Conservation (phyloP, 495 filamentous ascomycete genomes). For the Penicillium atrosanguineum region DNA sequence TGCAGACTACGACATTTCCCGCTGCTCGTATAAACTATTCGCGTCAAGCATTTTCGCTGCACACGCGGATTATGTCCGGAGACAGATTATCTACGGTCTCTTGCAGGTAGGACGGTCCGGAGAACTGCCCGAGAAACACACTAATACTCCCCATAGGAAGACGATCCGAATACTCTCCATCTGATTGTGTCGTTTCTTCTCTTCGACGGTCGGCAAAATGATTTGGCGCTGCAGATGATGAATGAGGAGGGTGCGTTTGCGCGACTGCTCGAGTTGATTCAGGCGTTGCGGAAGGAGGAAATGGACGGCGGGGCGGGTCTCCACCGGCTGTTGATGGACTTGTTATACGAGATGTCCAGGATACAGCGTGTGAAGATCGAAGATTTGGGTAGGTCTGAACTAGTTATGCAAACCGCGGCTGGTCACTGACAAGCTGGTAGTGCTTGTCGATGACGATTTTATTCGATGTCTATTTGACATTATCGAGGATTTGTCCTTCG, state of each 20-base stretch:
- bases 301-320: constrained; percentile 62
- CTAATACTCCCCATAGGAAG: constrained; percentile 53
- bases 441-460: constrained; percentile 78
- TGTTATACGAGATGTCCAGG: constrained; percentile 96
- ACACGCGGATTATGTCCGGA: constrained; percentile 84
- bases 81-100: constrained; percentile 87
- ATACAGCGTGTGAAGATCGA: constrained; percentile 77
- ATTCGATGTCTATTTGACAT: constrained; percentile 80
- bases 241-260: constrained; percentile 80
- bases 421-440: constrained; percentile 13
- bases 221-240: constrained; percentile 80
- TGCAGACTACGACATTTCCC: constrained; percentile 82
- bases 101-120: constrained; percentile 60
- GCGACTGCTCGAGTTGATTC: constrained; percentile 78
- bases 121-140: not conserved
- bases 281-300: constrained; percentile 59
- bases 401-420: not conserved
- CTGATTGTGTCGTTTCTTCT: constrained; percentile 84
- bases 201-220: constrained; percentile 80
- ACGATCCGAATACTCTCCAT: constrained; percentile 74
- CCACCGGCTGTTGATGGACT: constrained; percentile 78
- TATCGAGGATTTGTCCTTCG: constrained; percentile 85
- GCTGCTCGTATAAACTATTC: constrained; percentile 78
- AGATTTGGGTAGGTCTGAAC: constrained; percentile 62
- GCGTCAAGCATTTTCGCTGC: constrained; percentile 68